Evolutionary conservation across 768 basidiomycete species (phyloP), one percentile per base, ranked within the genome.

Genomic region (Pulveroboletus sp.): DNA sequence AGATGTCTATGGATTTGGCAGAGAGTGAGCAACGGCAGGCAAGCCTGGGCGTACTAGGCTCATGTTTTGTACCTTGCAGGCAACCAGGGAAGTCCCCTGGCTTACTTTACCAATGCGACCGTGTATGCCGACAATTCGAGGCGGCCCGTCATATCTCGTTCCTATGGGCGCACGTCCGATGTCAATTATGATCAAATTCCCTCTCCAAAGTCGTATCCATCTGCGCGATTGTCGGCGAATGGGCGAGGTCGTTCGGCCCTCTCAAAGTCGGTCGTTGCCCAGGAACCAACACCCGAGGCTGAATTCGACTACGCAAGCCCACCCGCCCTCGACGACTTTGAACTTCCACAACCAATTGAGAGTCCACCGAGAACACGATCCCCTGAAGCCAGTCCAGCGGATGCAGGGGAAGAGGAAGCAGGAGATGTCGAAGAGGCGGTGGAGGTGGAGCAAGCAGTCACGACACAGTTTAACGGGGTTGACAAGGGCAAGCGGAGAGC

Each of bases 1-100:
- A 88, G 57, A 81, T 82, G 75, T 83, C 82, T 11, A 90, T 91
- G 89, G 85, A 87, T 44, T 50, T 90, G 33, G 82, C 77, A 25
- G 82, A 87, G 53, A 85, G 87, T 87, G 63, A 64, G 81, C 73
- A 16, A 5, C 45, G 10, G 19, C 45, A 25, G 21, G 21, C 37
- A 35, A 23, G 20, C 38, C 32, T 17, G 8, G 21, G 25, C 16
- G 38, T 40, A 42, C 45, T 27, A 13, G 10, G 27, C 49, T 51
- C 56, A 56, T 39, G 31, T 40, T 11, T 23, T 9, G 10, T 9
- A 24, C 53, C 35, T 32, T 36, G 33, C 43, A 63, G 62, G 67
- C 56, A 64, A 63, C 41, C 62, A 57, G 27, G 63, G 60, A 14
- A 67, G 61, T 43, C 70, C 70, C 14, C 39, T 66, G 20, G 64